Base-by-base conservation (phyloP, 2,329 filamentous ascomycete species). In the Pseudogymnoascus sp. region DNA sequence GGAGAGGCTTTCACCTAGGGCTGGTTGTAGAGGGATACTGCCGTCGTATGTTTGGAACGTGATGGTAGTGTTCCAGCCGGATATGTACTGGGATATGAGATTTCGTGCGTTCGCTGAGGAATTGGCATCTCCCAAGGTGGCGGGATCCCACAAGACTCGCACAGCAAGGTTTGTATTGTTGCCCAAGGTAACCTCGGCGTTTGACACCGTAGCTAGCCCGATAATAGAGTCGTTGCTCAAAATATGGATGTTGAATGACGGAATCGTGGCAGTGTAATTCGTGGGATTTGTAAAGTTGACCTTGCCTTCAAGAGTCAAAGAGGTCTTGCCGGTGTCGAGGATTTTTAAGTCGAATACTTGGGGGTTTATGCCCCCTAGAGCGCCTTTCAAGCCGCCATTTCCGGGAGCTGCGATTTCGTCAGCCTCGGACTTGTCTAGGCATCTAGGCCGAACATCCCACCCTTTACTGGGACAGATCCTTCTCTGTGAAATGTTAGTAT, bases 201-300 rank as follows among this genome's bases (percentile, higher is more conserved):
- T 79, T 63, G 80, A 79, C 2, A 86, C 84, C 0, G 83, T 88
- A 11, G 89, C 87, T 73, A 93, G 88, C 34, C 90, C 95, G 36
- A 99, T 78, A 6, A 89, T 73, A 0, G 87, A 87, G 10, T 82
- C 85, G 69, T 96, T 93, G 69, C 85, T 86, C 31, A 90, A 74
- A 45, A 97, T 77, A 66, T 92, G 85, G 47, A 96, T 82, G 72
- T 89, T 92, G 67, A 91, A 76, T 66, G 86, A 93, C 1, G 93
- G 93, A n/a, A 97, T 80, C 1, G 79, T 80, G 3, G 91, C 93
- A 4, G 90, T 87, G 74, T 97, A 97, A 3, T 87, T 83, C 0
- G 93, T 96, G 1, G 93, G 93, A 71, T 99, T 99, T 3, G 90
- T 96, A 65, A 96, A 81, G 72, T 95, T 96, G 70, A 96, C 81